Evolutionary conservation across 2,329 filamentous ascomycete species (phyloP).

Genomic region (Nemania sp.): DNA sequence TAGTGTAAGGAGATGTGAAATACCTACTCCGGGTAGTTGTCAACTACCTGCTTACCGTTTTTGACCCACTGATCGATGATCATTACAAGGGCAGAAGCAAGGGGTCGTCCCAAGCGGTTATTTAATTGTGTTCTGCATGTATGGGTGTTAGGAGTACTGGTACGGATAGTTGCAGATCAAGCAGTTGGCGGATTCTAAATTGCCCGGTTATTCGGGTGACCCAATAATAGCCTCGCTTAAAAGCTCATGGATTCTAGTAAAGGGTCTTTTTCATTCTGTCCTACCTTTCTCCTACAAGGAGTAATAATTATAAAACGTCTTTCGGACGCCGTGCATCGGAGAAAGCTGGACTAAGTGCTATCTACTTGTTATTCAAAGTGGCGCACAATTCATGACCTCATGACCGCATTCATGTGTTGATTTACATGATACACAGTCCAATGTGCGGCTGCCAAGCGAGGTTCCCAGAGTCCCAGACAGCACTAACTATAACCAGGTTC

Average conservation of each 20-base stretch:
- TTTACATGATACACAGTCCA: not conserved
- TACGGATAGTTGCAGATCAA: not conserved
- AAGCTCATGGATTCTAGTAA: no score
- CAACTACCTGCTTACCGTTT: not conserved
- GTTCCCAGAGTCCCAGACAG: conserved; percentile 6
- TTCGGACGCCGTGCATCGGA: not conserved
- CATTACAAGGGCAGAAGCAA: not conserved
- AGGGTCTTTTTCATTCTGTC: not conserved
- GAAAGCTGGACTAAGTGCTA: not conserved
- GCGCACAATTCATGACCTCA: not conserved
- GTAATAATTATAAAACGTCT: not conserved
- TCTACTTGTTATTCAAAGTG: not conserved
- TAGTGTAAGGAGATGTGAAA: not conserved
- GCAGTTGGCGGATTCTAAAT: not conserved
- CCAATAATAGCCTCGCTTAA: not conserved
- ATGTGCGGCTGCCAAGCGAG: not conserved
- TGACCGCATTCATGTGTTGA: conserved; percentile 15
- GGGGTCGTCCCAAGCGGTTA: not conserved
- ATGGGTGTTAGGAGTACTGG: no score
- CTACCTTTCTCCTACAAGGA: not conserved
- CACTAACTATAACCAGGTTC: not conserved
- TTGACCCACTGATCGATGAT: not conserved
- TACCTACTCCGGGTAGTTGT: not conserved
- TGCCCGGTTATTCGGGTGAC: not conserved
- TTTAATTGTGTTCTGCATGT: not conserved